Percentiles rank a stretch among this genome's conserved stretches.
These are phyloP conservation scores for Plantago major DNA, from an alignment of 257 asterid species.

Conservation along the genomic window DNA sequence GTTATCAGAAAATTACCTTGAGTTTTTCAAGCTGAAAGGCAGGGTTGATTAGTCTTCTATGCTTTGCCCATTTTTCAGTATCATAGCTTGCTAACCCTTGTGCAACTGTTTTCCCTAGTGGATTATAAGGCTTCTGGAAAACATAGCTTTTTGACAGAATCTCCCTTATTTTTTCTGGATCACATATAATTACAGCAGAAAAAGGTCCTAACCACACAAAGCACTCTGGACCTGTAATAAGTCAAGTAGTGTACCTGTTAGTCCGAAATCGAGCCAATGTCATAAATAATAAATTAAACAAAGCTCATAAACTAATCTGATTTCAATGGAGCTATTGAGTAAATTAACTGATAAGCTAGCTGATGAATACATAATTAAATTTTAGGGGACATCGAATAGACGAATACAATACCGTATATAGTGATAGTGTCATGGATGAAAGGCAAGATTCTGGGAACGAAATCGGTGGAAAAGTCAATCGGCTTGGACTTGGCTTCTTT, in stretches of 20 bases:
- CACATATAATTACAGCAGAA: constrained; percentile 34
- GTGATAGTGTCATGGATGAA: constrained; percentile 19
- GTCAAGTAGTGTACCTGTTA: no score
- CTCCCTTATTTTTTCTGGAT: constrained; percentile 37
- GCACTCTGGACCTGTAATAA: constrained; percentile 39
- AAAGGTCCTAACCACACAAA: constrained; percentile 42
- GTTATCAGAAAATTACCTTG: constrained; percentile 25
- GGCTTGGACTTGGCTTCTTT: constrained; percentile 37
- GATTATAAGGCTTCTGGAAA: constrained; percentile 36
- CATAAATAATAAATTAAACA: no score
- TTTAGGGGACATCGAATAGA: neutral
- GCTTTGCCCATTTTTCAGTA: constrained; percentile 45
- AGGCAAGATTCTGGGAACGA: constrained; percentile 31
- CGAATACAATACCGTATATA: constrained; percentile 21
- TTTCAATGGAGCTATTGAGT: no score
- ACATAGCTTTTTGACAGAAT: constrained; percentile 37
- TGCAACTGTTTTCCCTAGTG: constrained; percentile 24
- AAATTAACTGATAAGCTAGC: neutral
- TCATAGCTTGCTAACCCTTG: constrained; percentile 37
- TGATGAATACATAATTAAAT: no score
- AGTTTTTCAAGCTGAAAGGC: constrained; percentile 48
- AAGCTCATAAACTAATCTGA: no score
- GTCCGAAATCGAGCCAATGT: no score
- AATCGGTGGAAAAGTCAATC: constrained; percentile 35
- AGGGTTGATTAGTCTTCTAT: constrained; percentile 42